Evolutionary conservation across 78 protist genomes (phyloP).

Genomic region (Dictyostelium intermedium): DNA sequence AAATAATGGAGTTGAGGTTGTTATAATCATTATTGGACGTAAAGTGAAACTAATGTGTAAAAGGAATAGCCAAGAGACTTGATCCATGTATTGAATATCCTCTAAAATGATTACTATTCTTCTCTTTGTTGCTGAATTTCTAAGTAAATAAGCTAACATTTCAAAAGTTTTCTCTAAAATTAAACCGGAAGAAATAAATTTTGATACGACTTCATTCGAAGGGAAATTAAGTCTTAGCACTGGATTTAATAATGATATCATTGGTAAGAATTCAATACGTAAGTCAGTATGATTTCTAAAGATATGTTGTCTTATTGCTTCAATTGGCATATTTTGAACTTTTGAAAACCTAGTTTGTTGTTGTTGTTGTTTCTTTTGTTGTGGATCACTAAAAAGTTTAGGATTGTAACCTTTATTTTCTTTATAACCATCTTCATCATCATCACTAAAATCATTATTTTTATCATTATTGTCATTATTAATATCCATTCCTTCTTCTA

Average conservation of each 20-base stretch:
- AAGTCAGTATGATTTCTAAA: conserved; percentile 42
- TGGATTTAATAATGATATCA: conserved; percentile 47
- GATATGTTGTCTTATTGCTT: conserved; percentile 35
- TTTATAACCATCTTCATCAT: not conserved
- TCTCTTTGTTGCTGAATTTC: not conserved
- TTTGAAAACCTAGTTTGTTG: not conserved
- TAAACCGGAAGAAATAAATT: not conserved
- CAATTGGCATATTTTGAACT: conserved; percentile 61
- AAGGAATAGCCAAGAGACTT: conserved; percentile 17
- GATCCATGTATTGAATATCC: conserved; percentile 64
- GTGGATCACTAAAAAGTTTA: not conserved
- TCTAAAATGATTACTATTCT: conserved; percentile 30
- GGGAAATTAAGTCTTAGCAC: conserved; percentile 55
- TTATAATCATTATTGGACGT: conserved; percentile 45
- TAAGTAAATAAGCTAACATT: conserved; percentile 8
- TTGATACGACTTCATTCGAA: conserved; percentile 13
- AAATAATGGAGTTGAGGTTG: conserved; percentile 11
- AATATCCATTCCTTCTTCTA: no score
- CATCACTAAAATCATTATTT: not conserved
- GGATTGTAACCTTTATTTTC: not conserved
- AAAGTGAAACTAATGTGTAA: not conserved
- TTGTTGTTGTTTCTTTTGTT: not conserved
- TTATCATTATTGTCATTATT: not conserved
- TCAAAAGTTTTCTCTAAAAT: conserved; percentile 57
- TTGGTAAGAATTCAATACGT: conserved; percentile 33